phyloP scores from a whole-genome alignment of 2,329 filamentous ascomycete genomes.

The Tolypocladium guangdongense region DNA sequence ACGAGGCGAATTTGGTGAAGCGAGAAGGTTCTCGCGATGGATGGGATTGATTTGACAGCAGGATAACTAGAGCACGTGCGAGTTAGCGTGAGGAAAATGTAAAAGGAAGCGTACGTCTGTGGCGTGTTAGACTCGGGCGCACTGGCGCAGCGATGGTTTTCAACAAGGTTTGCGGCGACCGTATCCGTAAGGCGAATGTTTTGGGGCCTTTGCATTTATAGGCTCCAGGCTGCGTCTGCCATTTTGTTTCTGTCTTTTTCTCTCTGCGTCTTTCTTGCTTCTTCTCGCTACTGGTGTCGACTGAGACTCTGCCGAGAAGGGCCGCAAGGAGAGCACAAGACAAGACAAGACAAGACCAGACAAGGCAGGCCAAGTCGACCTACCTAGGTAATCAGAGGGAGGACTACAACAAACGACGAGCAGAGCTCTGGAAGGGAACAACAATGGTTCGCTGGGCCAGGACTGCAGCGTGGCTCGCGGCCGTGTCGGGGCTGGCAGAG shows the following conservation, averaged over 20 bases:
- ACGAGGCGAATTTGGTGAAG: neutral
- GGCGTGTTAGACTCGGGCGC: neutral
- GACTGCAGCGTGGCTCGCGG: neutral
- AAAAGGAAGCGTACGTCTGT: neutral
- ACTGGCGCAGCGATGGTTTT: neutral
- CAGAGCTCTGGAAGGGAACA: neutral
- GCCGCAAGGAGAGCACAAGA: neutral
- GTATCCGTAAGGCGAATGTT: neutral
- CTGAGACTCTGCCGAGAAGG: neutral
- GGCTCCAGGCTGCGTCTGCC: neutral
- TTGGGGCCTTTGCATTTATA: neutral
- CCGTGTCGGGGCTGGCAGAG: neutral
- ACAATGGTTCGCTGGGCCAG: neutral
- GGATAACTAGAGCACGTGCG: neutral
- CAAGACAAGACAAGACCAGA: neutral
- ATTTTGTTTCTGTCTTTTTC: neutral
- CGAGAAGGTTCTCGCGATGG: neutral
- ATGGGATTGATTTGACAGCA: neutral
- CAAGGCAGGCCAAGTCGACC: too few species aligned
- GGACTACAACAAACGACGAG: neutral
- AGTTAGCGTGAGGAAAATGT: neutral
- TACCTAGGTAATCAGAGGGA: too few species aligned
- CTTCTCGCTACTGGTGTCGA: neutral
- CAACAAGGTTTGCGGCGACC: neutral
- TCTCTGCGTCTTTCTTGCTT: neutral